Base-by-base conservation (phyloP, 1,284 basidiomycete species). In the Paramarasmius palmivorus region DNA sequence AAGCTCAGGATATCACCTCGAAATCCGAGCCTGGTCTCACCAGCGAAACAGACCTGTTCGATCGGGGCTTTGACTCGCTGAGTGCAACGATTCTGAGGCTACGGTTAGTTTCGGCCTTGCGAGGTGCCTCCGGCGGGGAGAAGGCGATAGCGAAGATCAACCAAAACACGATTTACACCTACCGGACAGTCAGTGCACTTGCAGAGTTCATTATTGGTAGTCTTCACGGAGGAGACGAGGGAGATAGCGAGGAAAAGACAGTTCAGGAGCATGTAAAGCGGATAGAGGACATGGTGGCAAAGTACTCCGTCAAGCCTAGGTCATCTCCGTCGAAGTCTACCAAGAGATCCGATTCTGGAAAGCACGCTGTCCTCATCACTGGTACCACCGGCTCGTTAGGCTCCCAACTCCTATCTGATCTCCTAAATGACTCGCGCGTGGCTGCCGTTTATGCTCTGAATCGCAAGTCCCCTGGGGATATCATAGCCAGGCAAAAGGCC, bases 31-130 rank as follows among this genome's bases (percentile, higher is more conserved):
- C n/a, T 22, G 7, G 6, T 14, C 36, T 47, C 10, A 22, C n/a
- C 6, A 19, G 14, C 7, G 29, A 25, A 7, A 32, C 12, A n/a
- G 23, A 40, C 23, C 12, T 48, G 4, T 34, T 25, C 37, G 49
- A 49, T 32, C 42, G 44, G 44, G 44, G 44, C 9, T 46, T 46
- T 15, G 44, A 46, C 14, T 46, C 44, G 25, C 25, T 54, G 19
- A 49, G 39, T 38, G 48, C 48, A 5, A 54, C 54, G 1, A 50
- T 55, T 4, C 54, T 55, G 19, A 49, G 54, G 6, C 49, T 51
- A 20, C 41, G 54, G 6, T 20, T 55, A 12, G 29, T 48, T 6
- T 29, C 29, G 41, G 49, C 50, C 6, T 25, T 55, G 29, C 35
- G 44, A 6, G 45, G 14, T 3, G 26, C 49, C 17, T 22, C 25